Conservation (phyloP, 1,284 basidiomycete species). For the Ceratobasidium sp. region DNA sequence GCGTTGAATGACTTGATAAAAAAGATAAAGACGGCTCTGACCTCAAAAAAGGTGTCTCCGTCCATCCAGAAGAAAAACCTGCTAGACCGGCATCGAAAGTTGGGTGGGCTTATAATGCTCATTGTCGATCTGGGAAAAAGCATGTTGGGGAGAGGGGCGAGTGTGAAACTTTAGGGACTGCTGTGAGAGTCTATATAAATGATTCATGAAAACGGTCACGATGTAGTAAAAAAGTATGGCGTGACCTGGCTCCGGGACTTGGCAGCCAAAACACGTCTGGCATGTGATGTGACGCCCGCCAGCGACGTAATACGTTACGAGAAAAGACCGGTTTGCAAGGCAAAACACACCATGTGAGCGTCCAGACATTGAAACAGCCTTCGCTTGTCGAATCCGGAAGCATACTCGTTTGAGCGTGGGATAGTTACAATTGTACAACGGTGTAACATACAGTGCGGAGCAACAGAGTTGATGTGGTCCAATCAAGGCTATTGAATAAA, state of each 20-base stretch:
- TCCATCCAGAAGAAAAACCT: slow-evolving; percentile 42
- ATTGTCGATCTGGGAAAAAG: slow-evolving; percentile 22
- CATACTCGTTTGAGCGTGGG: no score
- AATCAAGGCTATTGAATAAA: no score
- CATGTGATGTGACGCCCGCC: slow-evolving; percentile 26
- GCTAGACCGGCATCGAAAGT: slow-evolving; percentile 29
- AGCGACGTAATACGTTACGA: slow-evolving; percentile 21
- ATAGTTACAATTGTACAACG: no score
- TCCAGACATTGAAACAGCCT: no score
- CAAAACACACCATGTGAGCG: no score
- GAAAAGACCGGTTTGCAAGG: no score
- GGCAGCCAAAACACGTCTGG: slow-evolving; percentile 8
- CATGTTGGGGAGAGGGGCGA: slow-evolving; percentile 6
- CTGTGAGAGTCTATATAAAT: slow-evolving; percentile 29
- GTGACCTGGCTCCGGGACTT: slow-evolving; percentile 40
- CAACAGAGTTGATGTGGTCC: no score
- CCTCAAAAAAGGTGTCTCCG: slow-evolving; percentile 42
- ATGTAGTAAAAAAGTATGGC: slow-evolving; percentile 22
- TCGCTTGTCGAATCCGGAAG: no score
- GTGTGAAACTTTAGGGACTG: neutral
- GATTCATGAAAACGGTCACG: slow-evolving; percentile 5
- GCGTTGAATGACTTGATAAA: neutral
- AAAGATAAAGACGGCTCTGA: neutral
- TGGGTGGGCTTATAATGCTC: slow-evolving; percentile 22
- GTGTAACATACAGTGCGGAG: no score